Percentiles rank a stretch among this genome's conserved stretches.
These are phyloP conservation scores for Begonia loranthoides DNA, from an alignment of 306 rosid species.

Conservation along the genomic window DNA sequence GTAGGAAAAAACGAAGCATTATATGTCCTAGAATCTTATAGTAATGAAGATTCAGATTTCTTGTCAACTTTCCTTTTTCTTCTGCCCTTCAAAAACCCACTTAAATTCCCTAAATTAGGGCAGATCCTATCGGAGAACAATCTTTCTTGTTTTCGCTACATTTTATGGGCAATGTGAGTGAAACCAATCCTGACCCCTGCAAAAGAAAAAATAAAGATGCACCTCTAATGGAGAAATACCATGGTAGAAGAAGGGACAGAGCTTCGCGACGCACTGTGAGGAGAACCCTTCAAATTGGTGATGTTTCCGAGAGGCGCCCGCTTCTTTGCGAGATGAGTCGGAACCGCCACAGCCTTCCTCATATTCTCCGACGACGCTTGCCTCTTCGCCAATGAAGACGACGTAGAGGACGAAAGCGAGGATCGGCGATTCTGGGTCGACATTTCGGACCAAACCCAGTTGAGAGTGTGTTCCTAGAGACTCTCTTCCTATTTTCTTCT, in stretches of 20 bases:
- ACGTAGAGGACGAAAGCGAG: constrained; percentile 58
- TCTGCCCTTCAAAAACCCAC: neutral
- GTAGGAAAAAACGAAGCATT: too few species aligned
- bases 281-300: constrained; percentile 40
- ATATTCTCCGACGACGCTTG: constrained; percentile 39
- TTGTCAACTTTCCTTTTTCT: neutral
- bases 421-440: constrained; percentile 62
- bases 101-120: neutral
- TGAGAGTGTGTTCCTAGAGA: neutral
- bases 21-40: too few species aligned
- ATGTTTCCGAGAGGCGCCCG: constrained; percentile 77
- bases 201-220: neutral
- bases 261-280: constrained; percentile 24
- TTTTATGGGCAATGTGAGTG: neutral
- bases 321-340: constrained; percentile 48
- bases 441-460: constrained; percentile 22
- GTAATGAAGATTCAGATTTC: too few species aligned
- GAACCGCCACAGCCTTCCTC: constrained; percentile 20
- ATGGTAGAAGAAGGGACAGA: constrained; percentile 21
- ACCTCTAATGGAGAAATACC: constrained; percentile 24
- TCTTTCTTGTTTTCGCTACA: neutral
- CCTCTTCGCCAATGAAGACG: constrained; percentile 70
- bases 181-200: neutral
- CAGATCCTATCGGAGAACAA: neutral
- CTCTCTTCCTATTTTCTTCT: constrained; percentile 2